Evolutionary conservation across 2,329 filamentous ascomycete species (phyloP).

Genomic region (Microsporum ferrugineum): DNA sequence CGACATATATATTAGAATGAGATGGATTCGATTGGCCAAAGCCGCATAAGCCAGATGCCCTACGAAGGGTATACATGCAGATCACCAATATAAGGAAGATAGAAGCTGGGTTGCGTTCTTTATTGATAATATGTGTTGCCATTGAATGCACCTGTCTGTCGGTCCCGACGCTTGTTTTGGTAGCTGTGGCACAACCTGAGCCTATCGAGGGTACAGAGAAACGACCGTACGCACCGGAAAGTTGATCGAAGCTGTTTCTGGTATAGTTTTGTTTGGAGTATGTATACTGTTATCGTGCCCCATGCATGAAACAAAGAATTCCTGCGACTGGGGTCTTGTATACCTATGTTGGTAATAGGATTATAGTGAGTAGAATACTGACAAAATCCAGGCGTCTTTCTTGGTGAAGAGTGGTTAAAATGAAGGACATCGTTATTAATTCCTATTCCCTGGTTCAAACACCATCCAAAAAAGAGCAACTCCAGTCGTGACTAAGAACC

Average conservation of each 20-base stretch:
- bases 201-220: too few species aligned
- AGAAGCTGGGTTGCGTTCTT: background rate
- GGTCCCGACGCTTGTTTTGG: background rate
- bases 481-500: background rate
- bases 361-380: background rate
- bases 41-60: background rate
- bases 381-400: background rate
- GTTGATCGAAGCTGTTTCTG: too few species aligned
- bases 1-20: background rate
- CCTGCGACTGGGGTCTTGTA: background rate
- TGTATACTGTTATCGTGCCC: background rate
- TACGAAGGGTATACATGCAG: background rate
- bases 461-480: background rate
- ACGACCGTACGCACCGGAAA: too few species aligned
- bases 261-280: too few species aligned
- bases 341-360: background rate
- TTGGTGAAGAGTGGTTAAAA: background rate
- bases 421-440: background rate
- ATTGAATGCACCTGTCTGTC: background rate
- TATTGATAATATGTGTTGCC: background rate
- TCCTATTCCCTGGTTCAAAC: background rate
- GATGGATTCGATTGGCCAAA: background rate
- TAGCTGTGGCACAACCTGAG: background rate
- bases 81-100: background rate
- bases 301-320: background rate